phyloP scores from a whole-genome alignment of 192 early-diverging fungal species.

The Gigaspora rosea region DNA sequence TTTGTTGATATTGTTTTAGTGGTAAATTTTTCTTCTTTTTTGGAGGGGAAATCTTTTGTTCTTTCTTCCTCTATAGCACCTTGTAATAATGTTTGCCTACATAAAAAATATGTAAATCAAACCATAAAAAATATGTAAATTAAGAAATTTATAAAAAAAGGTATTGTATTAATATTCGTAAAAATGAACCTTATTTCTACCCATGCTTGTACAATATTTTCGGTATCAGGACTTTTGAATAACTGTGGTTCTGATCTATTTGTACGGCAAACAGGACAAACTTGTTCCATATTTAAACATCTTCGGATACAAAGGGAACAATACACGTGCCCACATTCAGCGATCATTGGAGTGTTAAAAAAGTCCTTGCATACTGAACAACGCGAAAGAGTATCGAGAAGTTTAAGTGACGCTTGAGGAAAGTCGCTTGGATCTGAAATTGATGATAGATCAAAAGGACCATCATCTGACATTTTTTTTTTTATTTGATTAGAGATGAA shows the following conservation, averaged over 20 bases:
- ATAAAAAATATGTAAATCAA: not conserved
- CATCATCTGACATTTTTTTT: no score
- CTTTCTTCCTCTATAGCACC: not conserved
- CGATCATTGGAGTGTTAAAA: no score
- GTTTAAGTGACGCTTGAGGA: not conserved
- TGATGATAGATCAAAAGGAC: not conserved
- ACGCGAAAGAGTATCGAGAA: no score
- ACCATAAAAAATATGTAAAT: not conserved
- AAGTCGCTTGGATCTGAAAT: not conserved
- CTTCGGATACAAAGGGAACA: not conserved
- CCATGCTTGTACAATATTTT: constrained; percentile 15
- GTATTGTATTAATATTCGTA: not conserved
- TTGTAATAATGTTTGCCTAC: not conserved
- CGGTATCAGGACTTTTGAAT: not conserved
- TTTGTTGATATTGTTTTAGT: not conserved
- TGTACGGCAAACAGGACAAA: not conserved
- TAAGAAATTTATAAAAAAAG: not conserved
- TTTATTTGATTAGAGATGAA: no score
- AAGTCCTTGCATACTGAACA: no score
- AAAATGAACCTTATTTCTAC: not conserved
- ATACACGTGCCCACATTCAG: not conserved
- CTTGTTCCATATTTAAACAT: not conserved
- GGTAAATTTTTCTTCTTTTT: not conserved
- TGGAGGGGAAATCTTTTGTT: not conserved
- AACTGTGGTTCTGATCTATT: not conserved